Conservation (phyloP, 768 basidiomycete genomes). For the Bullera alba region DNA sequence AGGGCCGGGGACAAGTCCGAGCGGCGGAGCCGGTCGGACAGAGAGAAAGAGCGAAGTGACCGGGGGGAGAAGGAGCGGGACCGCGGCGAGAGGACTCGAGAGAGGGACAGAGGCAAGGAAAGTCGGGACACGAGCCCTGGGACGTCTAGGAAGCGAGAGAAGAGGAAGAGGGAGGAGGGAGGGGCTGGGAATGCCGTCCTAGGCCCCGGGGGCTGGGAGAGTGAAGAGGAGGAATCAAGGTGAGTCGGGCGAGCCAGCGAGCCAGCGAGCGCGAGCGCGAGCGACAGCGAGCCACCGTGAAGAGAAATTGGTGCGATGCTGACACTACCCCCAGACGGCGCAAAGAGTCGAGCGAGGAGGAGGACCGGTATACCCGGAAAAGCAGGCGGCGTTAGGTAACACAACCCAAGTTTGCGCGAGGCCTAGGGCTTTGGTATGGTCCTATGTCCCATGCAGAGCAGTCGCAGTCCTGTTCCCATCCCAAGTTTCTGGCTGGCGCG, state of each 20-base stretch:
- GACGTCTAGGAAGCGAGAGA: slow-evolving; percentile 9
- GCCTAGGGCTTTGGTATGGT: too few relatives aligned
- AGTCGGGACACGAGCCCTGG: not conserved
- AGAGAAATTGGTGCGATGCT: not conserved
- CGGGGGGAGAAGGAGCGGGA: slow-evolving; percentile 4
- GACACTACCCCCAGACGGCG: slow-evolving; percentile 6
- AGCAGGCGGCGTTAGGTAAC: slow-evolving; percentile 13
- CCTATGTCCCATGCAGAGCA: too few relatives aligned
- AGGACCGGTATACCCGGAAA: slow-evolving; percentile 9
- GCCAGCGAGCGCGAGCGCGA: too few relatives aligned
- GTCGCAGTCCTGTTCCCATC: too few relatives aligned
- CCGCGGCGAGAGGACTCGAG: slow-evolving; percentile 10
- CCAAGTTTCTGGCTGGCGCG: too few relatives aligned
- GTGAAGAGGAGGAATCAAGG: slow-evolving; percentile 25
- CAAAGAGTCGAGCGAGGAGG: slow-evolving; percentile 7
- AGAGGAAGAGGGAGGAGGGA: slow-evolving; percentile 33
- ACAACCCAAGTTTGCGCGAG: too few relatives aligned
- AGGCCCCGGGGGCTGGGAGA: slow-evolving; percentile 38
- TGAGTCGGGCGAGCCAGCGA: slow-evolving; percentile 8
- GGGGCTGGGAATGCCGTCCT: slow-evolving; percentile 9
- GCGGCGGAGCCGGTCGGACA: not conserved
- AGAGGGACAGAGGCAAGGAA: slow-evolving; percentile 20
- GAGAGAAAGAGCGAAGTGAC: not conserved
- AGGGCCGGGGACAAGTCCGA: not conserved
- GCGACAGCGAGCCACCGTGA: too few relatives aligned